These are phyloP conservation scores for Malus fusca DNA, from an alignment of 306 rosid genomes.

Conservation along the genomic window DNA sequence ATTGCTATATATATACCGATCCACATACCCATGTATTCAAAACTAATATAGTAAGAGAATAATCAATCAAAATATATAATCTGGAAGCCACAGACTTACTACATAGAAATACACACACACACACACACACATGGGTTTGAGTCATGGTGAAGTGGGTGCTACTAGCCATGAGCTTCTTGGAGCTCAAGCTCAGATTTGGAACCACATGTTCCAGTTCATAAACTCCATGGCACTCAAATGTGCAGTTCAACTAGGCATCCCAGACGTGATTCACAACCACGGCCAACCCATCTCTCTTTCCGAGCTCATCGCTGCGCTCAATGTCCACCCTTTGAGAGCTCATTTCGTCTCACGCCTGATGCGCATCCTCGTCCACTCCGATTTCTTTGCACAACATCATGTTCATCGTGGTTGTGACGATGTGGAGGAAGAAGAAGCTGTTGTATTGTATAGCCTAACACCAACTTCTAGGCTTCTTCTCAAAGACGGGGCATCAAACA, in stretches of 20 bases:
- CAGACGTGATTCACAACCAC: constrained; percentile 29
- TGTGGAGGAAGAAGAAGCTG: no score
- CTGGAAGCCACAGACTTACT: no score
- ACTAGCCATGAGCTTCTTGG: not conserved
- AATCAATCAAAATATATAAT: no score
- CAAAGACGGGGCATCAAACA: not conserved
- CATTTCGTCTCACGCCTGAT: constrained; percentile 25
- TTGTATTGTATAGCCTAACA: no score
- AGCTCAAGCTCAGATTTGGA: not conserved
- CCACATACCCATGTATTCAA: no score
- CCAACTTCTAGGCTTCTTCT: constrained; percentile 15
- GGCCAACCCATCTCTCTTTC: constrained; percentile 50
- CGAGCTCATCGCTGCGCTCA: constrained; percentile 18
- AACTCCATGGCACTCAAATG: not conserved
- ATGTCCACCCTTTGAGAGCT: constrained; percentile 24
- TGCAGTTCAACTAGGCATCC: constrained; percentile 26
- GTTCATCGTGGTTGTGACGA: not conserved
- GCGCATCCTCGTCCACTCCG: constrained; percentile 29
- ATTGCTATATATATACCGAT: no score
- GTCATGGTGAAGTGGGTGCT: not conserved
- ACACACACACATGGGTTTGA: not conserved
- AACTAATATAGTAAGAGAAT: no score
- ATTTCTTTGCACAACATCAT: constrained; percentile 21
- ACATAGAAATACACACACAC: no score
- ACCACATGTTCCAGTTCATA: not conserved